A percentile compares a stretch with the other conserved stretches of the same genome.
These are phyloP conservation scores for Dissophora ornata DNA, from an alignment of 192 early-diverging fungal species.

Conservation along the genomic window DNA sequence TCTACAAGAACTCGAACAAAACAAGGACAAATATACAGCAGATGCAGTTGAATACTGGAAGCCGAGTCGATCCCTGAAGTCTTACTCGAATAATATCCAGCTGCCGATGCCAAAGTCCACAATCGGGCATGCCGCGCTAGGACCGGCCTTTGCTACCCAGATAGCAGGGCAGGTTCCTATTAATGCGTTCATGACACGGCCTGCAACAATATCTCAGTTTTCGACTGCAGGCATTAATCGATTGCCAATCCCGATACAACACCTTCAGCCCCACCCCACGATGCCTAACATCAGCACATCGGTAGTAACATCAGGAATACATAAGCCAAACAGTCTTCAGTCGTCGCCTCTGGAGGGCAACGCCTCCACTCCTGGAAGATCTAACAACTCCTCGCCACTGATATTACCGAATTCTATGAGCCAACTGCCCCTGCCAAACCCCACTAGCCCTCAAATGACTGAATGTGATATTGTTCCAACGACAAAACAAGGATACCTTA, in stretches of 20 bases:
- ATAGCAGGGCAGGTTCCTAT: slow-evolving; percentile 30
- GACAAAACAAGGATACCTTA: slow-evolving; percentile 77
- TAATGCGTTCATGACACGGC: slow-evolving; percentile 9
- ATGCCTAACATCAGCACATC: background rate
- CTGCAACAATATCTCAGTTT: slow-evolving; percentile 29
- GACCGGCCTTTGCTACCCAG: slow-evolving; percentile 35
- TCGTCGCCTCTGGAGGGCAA: slow-evolving; percentile 5
- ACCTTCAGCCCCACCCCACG: slow-evolving; percentile 12
- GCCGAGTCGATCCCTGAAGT: slow-evolving; percentile 49
- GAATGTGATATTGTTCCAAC: slow-evolving; percentile 37
- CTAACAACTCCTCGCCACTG: background rate
- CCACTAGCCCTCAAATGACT: background rate
- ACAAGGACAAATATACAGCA: slow-evolving; percentile 39
- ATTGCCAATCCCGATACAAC: slow-evolving; percentile 11
- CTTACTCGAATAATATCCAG: slow-evolving; percentile 21
- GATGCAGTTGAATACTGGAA: slow-evolving; percentile 54
- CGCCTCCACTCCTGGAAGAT: background rate
- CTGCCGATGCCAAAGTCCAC: slow-evolving; percentile 21
- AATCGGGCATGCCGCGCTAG: slow-evolving; percentile 25
- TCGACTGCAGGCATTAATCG: slow-evolving; percentile 4
- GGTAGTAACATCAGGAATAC: background rate
- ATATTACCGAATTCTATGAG: slow-evolving; percentile 10
- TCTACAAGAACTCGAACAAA: slow-evolving; percentile 39
- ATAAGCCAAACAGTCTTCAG: background rate
- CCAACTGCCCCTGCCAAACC: background rate